phyloP scores from a whole-genome alignment of 1,139 yeast genomes.

The Hansenula anomala region DNA sequence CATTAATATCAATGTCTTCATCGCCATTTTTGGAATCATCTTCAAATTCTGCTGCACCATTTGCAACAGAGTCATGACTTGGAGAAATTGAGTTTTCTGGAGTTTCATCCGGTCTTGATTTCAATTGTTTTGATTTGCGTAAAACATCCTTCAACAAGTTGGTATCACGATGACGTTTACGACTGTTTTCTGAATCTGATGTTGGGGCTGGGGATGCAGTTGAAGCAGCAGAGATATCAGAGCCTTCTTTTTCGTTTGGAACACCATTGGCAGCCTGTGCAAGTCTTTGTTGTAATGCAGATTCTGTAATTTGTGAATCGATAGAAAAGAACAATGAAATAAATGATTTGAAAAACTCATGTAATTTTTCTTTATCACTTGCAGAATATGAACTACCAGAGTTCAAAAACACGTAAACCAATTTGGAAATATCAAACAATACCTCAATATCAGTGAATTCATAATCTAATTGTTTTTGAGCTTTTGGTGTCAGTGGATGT shows the following conservation, averaged over 20 bases:
- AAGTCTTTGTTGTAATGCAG: constrained; percentile 28
- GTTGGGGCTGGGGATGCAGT: constrained; percentile 1
- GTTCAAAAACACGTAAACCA: constrained; percentile 66
- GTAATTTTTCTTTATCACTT: constrained; percentile 75
- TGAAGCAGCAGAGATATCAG: constrained; percentile 4
- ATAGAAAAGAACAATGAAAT: constrained; percentile 65
- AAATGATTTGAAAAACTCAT: constrained; percentile 67
- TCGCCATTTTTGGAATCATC: constrained; percentile 19
- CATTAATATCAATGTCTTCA: constrained; percentile 31
- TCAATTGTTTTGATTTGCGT: constrained; percentile 48
- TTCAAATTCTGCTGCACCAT: constrained; percentile 21
- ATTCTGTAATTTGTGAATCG: constrained; percentile 28
- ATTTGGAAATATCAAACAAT: constrained; percentile 65
- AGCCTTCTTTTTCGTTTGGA: too few species aligned
- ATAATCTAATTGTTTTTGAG: constrained; percentile 75
- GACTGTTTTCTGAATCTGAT: constrained; percentile 14
- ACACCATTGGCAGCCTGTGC: constrained; percentile 5
- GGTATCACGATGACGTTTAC: constrained; percentile 54
- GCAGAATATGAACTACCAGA: constrained; percentile 72
- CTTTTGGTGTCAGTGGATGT: constrained; percentile 83
- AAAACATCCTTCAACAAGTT: constrained; percentile 74
- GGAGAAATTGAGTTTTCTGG: constrained; percentile 23
- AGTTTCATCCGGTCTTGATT: constrained; percentile 31
- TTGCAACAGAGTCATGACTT: constrained; percentile 17
- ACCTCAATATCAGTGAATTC: constrained; percentile 62